A percentile compares a stretch with the other conserved stretches of the same genome.
Evolutionary conservation across 2,329 filamentous ascomycete species (phyloP).

Genomic region (Colletotrichum navitas): DNA sequence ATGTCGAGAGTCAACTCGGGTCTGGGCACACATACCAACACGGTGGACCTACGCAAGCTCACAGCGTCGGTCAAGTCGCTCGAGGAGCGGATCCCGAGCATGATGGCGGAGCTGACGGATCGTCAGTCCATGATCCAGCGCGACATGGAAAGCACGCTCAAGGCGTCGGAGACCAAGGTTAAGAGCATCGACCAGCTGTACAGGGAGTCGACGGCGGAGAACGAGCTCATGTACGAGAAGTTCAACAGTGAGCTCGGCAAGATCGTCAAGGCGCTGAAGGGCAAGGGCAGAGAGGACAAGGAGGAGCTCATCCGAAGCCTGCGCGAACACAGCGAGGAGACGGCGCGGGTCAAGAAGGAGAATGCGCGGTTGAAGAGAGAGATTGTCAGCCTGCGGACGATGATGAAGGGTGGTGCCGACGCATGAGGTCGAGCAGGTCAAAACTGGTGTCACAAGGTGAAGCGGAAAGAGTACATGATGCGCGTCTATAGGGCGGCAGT

Average conservation of each 20-base stretch:
- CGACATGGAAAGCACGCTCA: slow-evolving; percentile 79
- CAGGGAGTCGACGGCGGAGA: slow-evolving; percentile 88
- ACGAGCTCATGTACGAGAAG: slow-evolving; percentile 89
- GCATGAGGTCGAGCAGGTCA: slow-evolving; percentile 2
- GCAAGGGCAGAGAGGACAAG: slow-evolving; percentile 80
- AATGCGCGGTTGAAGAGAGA: slow-evolving; percentile 87
- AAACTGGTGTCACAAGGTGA: slow-evolving; percentile 5
- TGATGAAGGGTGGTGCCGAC: slow-evolving; percentile 59
- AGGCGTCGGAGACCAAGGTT: slow-evolving; percentile 81
- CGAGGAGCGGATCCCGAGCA: slow-evolving; percentile 73
- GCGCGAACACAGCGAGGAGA: slow-evolving; percentile 82
- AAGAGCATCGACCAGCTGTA: slow-evolving; percentile 90
- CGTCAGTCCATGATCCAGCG: slow-evolving; percentile 74
- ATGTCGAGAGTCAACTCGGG: slow-evolving; percentile 70
- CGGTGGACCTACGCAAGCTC: slow-evolving; percentile 62
- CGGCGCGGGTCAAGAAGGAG: slow-evolving; percentile 83
- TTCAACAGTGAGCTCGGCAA: slow-evolving; percentile 93
- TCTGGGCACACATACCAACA: slow-evolving; percentile 52
- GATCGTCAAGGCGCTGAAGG: slow-evolving; percentile 81
- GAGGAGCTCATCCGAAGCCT: slow-evolving; percentile 81
- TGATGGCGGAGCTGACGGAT: slow-evolving; percentile 70
- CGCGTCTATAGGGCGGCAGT: slow-evolving; percentile 9
- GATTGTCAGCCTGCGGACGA: slow-evolving; percentile 75
- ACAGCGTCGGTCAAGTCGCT: slow-evolving; percentile 72
- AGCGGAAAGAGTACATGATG: slow-evolving; percentile 7